Percentiles rank a stretch among this genome's conserved stretches.
Conservation (phyloP, 805 yeast species). For the Lachancea cidri region DNA sequence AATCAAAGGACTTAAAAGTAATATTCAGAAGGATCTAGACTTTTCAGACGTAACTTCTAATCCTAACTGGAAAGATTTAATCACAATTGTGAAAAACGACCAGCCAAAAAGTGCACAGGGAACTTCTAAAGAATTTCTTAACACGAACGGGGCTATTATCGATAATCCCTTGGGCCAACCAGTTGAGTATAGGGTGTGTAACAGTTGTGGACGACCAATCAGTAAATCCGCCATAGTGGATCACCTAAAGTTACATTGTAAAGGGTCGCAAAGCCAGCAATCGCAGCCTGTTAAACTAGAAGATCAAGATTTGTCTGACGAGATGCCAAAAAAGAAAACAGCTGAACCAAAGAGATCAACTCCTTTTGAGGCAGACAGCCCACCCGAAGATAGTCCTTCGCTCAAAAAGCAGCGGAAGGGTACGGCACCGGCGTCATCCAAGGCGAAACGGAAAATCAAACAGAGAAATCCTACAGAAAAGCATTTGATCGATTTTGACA, state of each 20-base stretch:
- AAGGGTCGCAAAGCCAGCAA: constrained; percentile 7
- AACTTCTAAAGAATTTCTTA: constrained; percentile 17
- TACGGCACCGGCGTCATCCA: constrained; percentile 17
- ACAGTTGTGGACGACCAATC: constrained; percentile 30
- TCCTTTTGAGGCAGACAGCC: constrained; percentile 8
- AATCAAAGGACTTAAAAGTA: constrained; percentile 10
- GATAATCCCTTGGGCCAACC: constrained; percentile 19
- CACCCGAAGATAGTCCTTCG: constrained; percentile 9
- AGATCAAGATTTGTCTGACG: constrained; percentile 9
- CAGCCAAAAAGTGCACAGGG: constrained; percentile 7
- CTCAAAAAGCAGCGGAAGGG: constrained; percentile 17
- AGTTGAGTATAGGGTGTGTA: constrained; percentile 28
- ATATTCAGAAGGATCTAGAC: constrained; percentile 9
- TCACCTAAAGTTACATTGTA: constrained; percentile 28
- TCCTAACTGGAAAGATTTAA: constrained; percentile 22
- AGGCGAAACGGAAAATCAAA: constrained; percentile 38
- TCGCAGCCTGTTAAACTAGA: constrained; percentile 7
- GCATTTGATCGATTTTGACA: constrained; percentile 72
- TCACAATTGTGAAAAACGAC: constrained; percentile 16
- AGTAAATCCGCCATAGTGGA: constrained; percentile 22
- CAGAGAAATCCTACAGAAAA: constrained; percentile 66
- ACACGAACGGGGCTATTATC: constrained; percentile 19
- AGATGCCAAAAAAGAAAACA: constrained; percentile 11
- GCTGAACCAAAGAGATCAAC: constrained; percentile 6
- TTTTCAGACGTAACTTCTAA: not conserved